Base-by-base conservation (phyloP, 1,284 basidiomycete genomes). In the Hortiboletus rubellus region DNA sequence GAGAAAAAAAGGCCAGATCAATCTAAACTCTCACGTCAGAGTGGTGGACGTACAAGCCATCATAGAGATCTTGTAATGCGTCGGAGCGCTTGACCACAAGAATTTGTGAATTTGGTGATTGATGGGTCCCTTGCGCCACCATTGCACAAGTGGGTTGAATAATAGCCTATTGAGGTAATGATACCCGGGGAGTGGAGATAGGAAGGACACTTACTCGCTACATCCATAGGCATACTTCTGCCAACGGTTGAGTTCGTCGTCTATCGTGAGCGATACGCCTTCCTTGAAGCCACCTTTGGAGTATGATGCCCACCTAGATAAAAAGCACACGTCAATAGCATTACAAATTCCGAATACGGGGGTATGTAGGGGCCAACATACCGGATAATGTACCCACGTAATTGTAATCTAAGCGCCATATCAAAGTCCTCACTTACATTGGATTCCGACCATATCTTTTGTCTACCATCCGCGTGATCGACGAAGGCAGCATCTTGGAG, bases 391-490 rank as follows among this genome's bases (percentile, higher is more conserved):
- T 61, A 66, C 5, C 69, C 66, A 47, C 68, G 70, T 48, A 70
- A 73, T 52, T 76, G 81, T 27, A 91, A 73, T 12, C 88, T 79
- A 18, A 93, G 74, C 0, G 91, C 90, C 84, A 93, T 90, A 65
- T 93, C 91, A 67, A 94, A 93, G 72, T 94, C 92, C 66, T 94
- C 92, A 3, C 86, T 90, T 2, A 94, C 92, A 63, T 93, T 91
- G 8, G 79, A 74, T 75, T 94, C 91, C 3, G 86, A 89, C 92
- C 92, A 95, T 53, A 91, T 84, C 77, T 91, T 92, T 66, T 78
- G 81, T 56, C 80, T 68, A 1, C 81, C 81, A 64, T 79, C 83
- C 8, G 74, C 43, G 24, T 59, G 71, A 63, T 93, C 91, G 44
- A 87, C 69, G 61, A 89, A 89, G 9, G 86, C 80, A 3, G 85